Evolutionary conservation across 2,329 filamentous ascomycete genomes (phyloP), one percentile per base, ranked within the genome.

Genomic region (Hypomyces perniciosus): DNA sequence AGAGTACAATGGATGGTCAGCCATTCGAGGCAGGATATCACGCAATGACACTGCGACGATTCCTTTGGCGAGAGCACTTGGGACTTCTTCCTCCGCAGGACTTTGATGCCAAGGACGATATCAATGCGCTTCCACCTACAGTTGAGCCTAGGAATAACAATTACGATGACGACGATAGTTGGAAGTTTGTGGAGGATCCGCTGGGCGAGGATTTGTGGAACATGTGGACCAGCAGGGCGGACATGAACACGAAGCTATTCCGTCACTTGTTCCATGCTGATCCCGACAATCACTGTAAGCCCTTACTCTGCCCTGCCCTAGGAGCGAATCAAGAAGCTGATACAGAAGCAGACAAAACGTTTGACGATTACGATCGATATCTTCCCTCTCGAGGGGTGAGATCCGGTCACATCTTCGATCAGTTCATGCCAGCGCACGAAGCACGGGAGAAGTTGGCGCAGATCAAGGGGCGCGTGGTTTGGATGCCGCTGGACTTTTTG

Each of bases 401-500:
- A 67, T 73, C 90, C 3, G 92, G 93, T 0, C 93, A 97, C 68
- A 77, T 97, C 53, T 95, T 88, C 61, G 90, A 95, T 65, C 81
- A 81, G 52, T 89, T 86, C 68, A 78, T 86, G 66, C 85, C 87
- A 0, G 79, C 83, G 0, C 75, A 84, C 27, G 85, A 95, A 50
- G 83, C 93, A 6, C 79, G 88, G 12, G 67, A 77, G 57, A 90
- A 92, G 67, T 73, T 97, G 45, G 84, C 90, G 60, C 77, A 85
- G 62, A 82, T 97, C 58, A 85, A 83, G 70, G 92, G 92, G 0
- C 92, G 97, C 72, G 68, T 97, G 38, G 92, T 97, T 6, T 95
- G 89, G 88, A 92, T 96, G 84, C 90, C 90, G n/a, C 68, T 97
- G 61, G 81, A 90, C 42, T 97, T 96, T 65, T 69, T 97, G 63